These are phyloP conservation scores for Cutaneotrichosporon dermatis DNA, from an alignment of 1,284 basidiomycete species.

Conservation along the genomic window DNA sequence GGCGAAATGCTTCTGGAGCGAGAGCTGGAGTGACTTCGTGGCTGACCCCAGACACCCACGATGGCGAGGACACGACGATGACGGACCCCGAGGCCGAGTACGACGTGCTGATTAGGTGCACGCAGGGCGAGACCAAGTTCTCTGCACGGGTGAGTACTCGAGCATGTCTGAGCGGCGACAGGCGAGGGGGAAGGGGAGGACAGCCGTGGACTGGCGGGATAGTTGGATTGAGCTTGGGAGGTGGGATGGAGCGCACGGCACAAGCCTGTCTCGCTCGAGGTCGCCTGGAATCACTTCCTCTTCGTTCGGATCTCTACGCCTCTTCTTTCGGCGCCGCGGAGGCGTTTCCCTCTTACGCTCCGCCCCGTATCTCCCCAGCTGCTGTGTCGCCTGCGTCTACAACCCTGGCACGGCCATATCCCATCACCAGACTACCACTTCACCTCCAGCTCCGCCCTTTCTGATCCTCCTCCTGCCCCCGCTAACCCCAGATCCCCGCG, in stretches of 20 bases:
- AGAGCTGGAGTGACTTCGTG: not conserved
- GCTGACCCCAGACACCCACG: slow-evolving; percentile 55
- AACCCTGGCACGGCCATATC: too few species aligned
- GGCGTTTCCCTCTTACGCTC: too few species aligned
- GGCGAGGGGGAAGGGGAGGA: not conserved
- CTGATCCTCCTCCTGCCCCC: not conserved
- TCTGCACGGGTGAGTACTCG: slow-evolving; percentile 62
- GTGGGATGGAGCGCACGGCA: too few species aligned
- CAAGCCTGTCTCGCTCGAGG: too few species aligned
- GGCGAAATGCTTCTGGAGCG: too few species aligned
- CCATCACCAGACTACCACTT: not conserved
- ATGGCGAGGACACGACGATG: slow-evolving; percentile 59
- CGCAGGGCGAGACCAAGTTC: slow-evolving; percentile 67
- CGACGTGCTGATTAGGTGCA: slow-evolving; percentile 69
- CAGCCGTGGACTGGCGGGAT: not conserved
- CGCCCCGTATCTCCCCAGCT: too few species aligned
- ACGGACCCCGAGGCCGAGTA: slow-evolving; percentile 54
- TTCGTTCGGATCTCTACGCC: too few species aligned
- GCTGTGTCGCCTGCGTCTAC: too few species aligned
- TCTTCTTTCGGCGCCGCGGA: too few species aligned
- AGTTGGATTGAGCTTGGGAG: too few species aligned
- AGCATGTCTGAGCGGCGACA: not conserved
- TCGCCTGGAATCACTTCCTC: too few species aligned
- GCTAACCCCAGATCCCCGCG: slow-evolving; percentile 58
- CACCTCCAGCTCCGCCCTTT: not conserved